Evolutionary conservation across 225 moss, liverwort and hornwort species (phyloP).

Genomic region (Rhytidiadelphus loreus): DNA sequence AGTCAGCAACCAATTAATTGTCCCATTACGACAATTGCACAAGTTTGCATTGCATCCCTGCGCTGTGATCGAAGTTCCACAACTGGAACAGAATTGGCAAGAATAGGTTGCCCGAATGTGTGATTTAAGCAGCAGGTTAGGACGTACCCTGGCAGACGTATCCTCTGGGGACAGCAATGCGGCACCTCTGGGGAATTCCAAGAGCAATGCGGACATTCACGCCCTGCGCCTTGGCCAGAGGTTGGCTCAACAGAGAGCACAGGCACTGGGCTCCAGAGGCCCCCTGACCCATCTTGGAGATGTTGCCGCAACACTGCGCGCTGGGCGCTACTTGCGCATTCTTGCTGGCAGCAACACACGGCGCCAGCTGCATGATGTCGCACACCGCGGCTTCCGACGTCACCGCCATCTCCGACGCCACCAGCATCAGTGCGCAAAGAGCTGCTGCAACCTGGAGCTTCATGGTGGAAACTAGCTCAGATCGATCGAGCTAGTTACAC

Average conservation of each 20-base stretch:
- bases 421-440: background rate
- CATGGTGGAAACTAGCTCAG: background rate
- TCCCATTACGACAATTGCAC: too few relatives aligned
- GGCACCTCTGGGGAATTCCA: background rate
- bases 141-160: slow-evolving; percentile 6
- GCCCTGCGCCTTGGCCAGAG: background rate
- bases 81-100: too few relatives aligned
- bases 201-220: background rate
- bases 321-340: background rate
- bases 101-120: background rate
- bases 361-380: background rate
- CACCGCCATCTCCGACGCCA: background rate
- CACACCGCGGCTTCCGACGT: background rate
- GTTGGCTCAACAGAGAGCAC: background rate
- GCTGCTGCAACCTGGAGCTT: background rate
- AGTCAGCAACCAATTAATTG: too few relatives aligned
- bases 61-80: background rate
- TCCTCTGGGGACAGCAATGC: background rate
- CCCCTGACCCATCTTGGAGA: background rate
- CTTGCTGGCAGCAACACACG: background rate
- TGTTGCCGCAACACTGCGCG: background rate
- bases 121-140: background rate
- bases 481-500: too few relatives aligned
- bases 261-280: background rate
- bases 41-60: background rate